Conservation (phyloP, 768 basidiomycete genomes). For the Lyophyllum semitale region DNA sequence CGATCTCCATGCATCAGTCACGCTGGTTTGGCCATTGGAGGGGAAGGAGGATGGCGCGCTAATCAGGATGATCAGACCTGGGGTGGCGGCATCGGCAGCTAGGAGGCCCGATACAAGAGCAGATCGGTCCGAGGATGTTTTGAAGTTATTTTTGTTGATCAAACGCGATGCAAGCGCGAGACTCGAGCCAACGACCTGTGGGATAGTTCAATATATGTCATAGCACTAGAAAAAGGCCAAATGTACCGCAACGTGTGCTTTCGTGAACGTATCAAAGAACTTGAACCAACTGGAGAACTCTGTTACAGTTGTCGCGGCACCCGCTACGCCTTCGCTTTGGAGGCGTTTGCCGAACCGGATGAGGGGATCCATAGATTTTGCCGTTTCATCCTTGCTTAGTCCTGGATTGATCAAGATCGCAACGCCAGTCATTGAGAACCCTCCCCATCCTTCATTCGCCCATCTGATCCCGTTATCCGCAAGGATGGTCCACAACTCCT, state of each 20-base stretch:
- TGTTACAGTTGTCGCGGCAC: slow-evolving; percentile 29
- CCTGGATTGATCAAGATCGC: slow-evolving; percentile 49
- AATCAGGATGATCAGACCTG: slow-evolving; percentile 43
- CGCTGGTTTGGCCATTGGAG: slow-evolving; percentile 38
- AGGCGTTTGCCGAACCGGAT: slow-evolving; percentile 34
- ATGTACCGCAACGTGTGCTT: slow-evolving; percentile 39
- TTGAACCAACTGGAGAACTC: slow-evolving; percentile 43
- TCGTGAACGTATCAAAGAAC: slow-evolving; percentile 41
- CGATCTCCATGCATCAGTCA: slow-evolving; percentile 45
- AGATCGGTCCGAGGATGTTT: slow-evolving; percentile 26
- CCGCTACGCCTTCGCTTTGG: slow-evolving; percentile 22
- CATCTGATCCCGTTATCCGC: slow-evolving; percentile 40
- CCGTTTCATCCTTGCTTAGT: slow-evolving; percentile 35
- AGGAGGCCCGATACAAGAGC: slow-evolving; percentile 38
- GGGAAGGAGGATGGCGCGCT: slow-evolving; percentile 38
- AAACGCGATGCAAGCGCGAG: slow-evolving; percentile 47
- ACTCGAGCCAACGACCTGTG: slow-evolving; percentile 40
- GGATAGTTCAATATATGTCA: slow-evolving; percentile 1
- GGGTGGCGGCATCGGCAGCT: slow-evolving; percentile 34
- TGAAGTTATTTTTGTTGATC: slow-evolving; percentile 40
- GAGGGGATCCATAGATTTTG: slow-evolving; percentile 42
- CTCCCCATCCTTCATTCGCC: slow-evolving; percentile 52
- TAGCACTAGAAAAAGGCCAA: not conserved
- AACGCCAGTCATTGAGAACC: slow-evolving; percentile 36
- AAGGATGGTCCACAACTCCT: slow-evolving; percentile 37